Conservation (phyloP, 805 yeast genomes). For the Candida pini region DNA sequence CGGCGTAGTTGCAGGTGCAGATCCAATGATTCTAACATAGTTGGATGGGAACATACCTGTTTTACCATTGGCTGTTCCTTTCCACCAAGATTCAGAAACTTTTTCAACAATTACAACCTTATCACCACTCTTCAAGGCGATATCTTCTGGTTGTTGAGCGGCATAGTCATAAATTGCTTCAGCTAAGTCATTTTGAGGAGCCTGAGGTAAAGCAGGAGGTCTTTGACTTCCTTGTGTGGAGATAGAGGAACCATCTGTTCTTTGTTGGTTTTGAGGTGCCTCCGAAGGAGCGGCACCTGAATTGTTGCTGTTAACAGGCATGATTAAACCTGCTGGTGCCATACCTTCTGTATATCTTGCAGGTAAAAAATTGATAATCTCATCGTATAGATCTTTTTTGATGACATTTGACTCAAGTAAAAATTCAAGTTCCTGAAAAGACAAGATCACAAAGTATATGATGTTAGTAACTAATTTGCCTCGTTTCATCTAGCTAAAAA, state of each 20-base stretch:
- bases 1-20: conserved; percentile 11
- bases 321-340: conserved; percentile 23
- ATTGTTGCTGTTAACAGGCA: conserved; percentile 8
- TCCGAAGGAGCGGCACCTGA: conserved; percentile 6
- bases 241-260: conserved; percentile 1
- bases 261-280: conserved; percentile 1
- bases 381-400: conserved; percentile 46
- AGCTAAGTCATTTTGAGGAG: conserved; percentile 32
- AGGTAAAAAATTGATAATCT: conserved; percentile 51
- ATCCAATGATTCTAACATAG: conserved; percentile 51
- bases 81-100: conserved; percentile 87
- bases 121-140: conserved; percentile 60
- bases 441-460: background rate
- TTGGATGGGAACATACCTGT: conserved; percentile 89
- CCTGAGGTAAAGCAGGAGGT: conserved; percentile 3
- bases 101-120: conserved; percentile 65
- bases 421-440: conserved; percentile 62
- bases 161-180: conserved; percentile 72
- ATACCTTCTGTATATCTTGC: conserved; percentile 44
- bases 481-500: background rate
- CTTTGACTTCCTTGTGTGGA: too few species aligned
- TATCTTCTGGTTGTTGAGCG: conserved; percentile 73
- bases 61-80: conserved; percentile 54
- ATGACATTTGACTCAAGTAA: conserved; percentile 70
- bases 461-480: conserved; percentile 1